phyloP scores from a whole-genome alignment of 176 grass and related monocot genomes.

The Cocos nucifera region DNA sequence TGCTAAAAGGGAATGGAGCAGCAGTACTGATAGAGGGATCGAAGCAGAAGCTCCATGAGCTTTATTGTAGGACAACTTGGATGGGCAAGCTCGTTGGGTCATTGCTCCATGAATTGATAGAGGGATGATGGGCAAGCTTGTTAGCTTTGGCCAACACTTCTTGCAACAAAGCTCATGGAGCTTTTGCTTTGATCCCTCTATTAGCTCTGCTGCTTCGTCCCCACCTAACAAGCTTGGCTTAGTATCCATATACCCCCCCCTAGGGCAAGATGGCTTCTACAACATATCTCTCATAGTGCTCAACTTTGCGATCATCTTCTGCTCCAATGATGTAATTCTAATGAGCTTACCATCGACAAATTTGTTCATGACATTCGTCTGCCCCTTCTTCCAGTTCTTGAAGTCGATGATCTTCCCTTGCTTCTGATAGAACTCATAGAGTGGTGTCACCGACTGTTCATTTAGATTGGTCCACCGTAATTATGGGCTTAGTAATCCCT shows the following conservation, averaged over 20 bases:
- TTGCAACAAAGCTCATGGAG: constrained; percentile 45
- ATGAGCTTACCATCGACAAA: constrained; percentile 42
- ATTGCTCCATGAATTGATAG: too few relatives aligned
- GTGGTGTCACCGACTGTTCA: constrained; percentile 54
- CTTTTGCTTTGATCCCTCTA: constrained; percentile 49
- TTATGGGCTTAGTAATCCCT: constrained; percentile 45
- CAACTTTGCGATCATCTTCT: constrained; percentile 67
- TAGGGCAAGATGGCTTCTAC: constrained; percentile 17
- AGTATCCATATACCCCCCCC: not conserved
- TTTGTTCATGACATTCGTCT: constrained; percentile 37
- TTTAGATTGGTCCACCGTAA: constrained; percentile 61
- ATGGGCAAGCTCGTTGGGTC: too few relatives aligned
- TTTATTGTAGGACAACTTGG: constrained; percentile 25
- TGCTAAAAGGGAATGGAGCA: constrained; percentile 9
- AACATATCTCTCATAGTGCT: constrained; percentile 62
- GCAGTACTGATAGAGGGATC: constrained; percentile 33
- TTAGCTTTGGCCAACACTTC: not conserved
- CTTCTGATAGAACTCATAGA: constrained; percentile 59
- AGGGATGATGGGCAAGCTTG: too few relatives aligned
- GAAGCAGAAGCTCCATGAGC: constrained; percentile 63
- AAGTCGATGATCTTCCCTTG: constrained; percentile 39
- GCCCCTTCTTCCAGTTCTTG: constrained; percentile 39
- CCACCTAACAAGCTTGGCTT: not conserved
- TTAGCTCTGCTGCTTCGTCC: constrained; percentile 29
- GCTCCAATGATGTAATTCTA: constrained; percentile 46